Conservation (phyloP, 1,139 yeast species). For the Blastobotrys capitulatus region DNA sequence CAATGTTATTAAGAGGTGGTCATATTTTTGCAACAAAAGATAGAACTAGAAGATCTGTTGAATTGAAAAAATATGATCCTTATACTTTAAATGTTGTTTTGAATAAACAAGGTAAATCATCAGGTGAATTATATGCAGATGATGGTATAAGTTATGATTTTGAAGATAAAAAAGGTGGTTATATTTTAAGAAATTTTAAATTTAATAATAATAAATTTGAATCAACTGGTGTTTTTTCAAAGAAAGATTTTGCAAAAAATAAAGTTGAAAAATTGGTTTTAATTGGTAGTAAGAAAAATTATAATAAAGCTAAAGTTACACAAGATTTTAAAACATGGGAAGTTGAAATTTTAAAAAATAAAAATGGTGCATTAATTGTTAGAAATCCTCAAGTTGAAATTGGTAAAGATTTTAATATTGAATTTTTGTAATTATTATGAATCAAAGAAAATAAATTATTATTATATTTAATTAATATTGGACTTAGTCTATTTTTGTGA, state of each 20-base stretch:
- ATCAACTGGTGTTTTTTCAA: slow-evolving; percentile 46
- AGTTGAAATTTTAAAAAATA: slow-evolving; percentile 28
- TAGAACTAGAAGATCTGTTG: slow-evolving; percentile 74
- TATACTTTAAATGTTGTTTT: slow-evolving; percentile 69
- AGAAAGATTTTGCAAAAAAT: slow-evolving; percentile 17
- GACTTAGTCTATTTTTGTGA: no score
- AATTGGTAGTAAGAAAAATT: slow-evolving; percentile 35
- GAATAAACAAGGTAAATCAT: slow-evolving; percentile 37
- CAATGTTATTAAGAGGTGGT: slow-evolving; percentile 76
- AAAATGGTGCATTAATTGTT: slow-evolving; percentile 31
- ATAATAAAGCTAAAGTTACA: slow-evolving; percentile 29
- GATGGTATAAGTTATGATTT: slow-evolving; percentile 78
- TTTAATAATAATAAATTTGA: slow-evolving; percentile 56
- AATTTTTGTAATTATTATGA: slow-evolving; percentile 15
- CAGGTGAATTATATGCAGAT: slow-evolving; percentile 63
- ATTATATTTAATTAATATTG: no score
- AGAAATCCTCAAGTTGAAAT: slow-evolving; percentile 52
- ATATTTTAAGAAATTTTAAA: slow-evolving; percentile 16
- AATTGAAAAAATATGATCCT: slow-evolving; percentile 76
- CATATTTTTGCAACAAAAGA: slow-evolving; percentile 61
- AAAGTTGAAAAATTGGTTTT: slow-evolving; percentile 57
- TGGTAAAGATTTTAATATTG: slow-evolving; percentile 47
- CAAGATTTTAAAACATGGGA: slow-evolving; percentile 39
- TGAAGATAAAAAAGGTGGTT: slow-evolving; percentile 23
- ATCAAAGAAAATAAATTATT: no score